Evolutionary conservation across 306 rosid genomes (phyloP).

Genomic region (Casuarina equisetifolia): DNA sequence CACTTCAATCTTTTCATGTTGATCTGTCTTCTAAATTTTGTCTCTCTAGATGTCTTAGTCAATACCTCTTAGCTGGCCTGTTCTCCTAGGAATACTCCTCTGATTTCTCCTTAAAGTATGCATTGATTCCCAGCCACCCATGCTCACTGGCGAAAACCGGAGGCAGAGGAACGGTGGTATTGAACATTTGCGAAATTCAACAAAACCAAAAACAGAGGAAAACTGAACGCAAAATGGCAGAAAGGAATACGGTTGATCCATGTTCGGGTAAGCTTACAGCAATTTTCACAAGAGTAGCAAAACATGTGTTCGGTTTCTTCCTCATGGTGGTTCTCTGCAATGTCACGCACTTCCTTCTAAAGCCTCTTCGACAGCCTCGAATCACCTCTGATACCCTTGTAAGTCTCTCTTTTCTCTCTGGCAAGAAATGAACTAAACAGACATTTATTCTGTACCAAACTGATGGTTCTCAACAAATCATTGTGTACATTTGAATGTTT

Average conservation of each 20-base stretch:
- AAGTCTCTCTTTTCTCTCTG: slow-evolving; percentile 21
- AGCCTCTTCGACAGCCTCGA: slow-evolving; percentile 71
- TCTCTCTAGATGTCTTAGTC: neutral
- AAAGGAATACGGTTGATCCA: slow-evolving; percentile 13
- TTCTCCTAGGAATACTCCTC: slow-evolving; percentile 47
- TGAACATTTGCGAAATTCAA: slow-evolving; percentile 18
- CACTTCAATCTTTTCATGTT: slow-evolving; percentile 3
- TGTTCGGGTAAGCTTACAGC: slow-evolving; percentile 51
- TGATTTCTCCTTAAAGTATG: slow-evolving; percentile 61
- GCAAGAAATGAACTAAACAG: neutral
- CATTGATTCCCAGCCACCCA: slow-evolving; percentile 47
- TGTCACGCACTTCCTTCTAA: slow-evolving; percentile 53
- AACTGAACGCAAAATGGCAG: neutral
- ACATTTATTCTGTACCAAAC: neutral
- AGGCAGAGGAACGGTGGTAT: slow-evolving; percentile 28
- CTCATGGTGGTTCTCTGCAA: slow-evolving; percentile 67
- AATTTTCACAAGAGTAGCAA: slow-evolving; percentile 34
- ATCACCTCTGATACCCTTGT: slow-evolving; percentile 70
- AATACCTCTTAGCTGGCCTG: slow-evolving; percentile 15
- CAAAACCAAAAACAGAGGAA: slow-evolving; percentile 6
- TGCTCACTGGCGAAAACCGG: slow-evolving; percentile 19
- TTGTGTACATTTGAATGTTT: no score
- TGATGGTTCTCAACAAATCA: no score
- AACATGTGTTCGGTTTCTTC: slow-evolving; percentile 54
- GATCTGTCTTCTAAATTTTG: neutral